Conservation (phyloP, 176 grass and related monocot species). For the Eremochloa ophiuroides region DNA sequence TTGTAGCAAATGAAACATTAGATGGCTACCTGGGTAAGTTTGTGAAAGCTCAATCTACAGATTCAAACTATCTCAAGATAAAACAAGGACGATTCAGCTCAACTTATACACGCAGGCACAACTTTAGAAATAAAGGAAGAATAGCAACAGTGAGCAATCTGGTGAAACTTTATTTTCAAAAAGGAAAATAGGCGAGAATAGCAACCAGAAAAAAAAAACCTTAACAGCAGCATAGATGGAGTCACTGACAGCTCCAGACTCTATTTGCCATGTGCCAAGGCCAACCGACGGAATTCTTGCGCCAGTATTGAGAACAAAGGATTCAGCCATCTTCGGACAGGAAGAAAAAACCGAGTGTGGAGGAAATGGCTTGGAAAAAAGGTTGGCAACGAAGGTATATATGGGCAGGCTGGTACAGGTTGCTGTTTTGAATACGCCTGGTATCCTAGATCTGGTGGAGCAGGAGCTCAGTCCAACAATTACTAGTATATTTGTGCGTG, state of each 20-base stretch:
- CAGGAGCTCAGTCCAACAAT: background rate
- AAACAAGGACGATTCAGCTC: background rate
- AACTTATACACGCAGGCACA: background rate
- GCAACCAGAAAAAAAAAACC: slow-evolving; percentile 21
- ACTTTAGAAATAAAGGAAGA: background rate
- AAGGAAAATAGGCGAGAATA: background rate
- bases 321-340: slow-evolving; percentile 1
- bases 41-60: background rate
- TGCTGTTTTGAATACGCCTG: background rate
- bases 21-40: background rate
- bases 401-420: background rate
- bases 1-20: background rate
- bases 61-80: background rate
- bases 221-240: slow-evolving; percentile 50
- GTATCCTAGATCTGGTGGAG: background rate
- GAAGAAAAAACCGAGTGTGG: background rate
- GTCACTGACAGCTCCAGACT: slow-evolving; percentile 9
- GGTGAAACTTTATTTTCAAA: background rate
- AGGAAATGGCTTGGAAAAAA: background rate
- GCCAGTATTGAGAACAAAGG: slow-evolving; percentile 53
- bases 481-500: background rate
- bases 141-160: background rate
- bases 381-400: background rate
- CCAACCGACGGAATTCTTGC: slow-evolving; percentile 49
- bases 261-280: slow-evolving; percentile 47